A percentile compares a stretch with the other conserved stretches of the same genome.
Evolutionary conservation across 768 basidiomycete species (phyloP).

Genomic region (Piloderma croceum): DNA sequence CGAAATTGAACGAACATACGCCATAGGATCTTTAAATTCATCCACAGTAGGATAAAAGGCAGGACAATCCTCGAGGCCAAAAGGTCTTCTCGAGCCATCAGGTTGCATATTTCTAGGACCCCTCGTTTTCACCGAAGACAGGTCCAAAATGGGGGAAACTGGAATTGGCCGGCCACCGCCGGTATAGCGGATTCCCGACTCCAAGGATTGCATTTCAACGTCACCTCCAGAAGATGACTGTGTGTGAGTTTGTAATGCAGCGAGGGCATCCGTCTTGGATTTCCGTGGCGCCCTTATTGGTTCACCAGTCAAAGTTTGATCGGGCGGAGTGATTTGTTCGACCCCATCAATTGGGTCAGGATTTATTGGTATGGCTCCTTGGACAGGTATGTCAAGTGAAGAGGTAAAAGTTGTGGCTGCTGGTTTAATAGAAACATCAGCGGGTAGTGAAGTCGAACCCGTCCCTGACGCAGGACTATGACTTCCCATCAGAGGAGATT

Average conservation of each 20-base stretch:
- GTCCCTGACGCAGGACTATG: slow-evolving; percentile 42
- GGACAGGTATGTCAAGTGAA: slow-evolving; percentile 71
- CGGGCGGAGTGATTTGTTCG: slow-evolving; percentile 29
- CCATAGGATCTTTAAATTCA: slow-evolving; percentile 92
- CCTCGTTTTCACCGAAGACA: slow-evolving; percentile 65
- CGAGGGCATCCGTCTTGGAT: slow-evolving; percentile 85
- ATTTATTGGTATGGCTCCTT: slow-evolving; percentile 66
- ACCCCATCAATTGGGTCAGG: slow-evolving; percentile 36
- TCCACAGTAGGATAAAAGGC: slow-evolving; percentile 84
- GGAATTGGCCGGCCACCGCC: slow-evolving; percentile 53
- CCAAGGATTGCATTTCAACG: slow-evolving; percentile 46
- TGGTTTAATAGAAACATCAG: slow-evolving; percentile 46
- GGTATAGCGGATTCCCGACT: slow-evolving; percentile 45
- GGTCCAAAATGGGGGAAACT: slow-evolving; percentile 57
- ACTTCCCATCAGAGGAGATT: slow-evolving; percentile 51
- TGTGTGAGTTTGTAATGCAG: slow-evolving; percentile 66
- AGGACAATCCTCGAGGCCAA: slow-evolving; percentile 86
- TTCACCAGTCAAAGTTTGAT: slow-evolving; percentile 36
- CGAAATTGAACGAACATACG: slow-evolving; percentile 81
- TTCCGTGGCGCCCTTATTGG: slow-evolving; percentile 76
- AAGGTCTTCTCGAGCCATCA: slow-evolving; percentile 54
- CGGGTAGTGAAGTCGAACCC: slow-evolving; percentile 38
- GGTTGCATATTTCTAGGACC: slow-evolving; percentile 40
- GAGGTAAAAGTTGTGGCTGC: slow-evolving; percentile 51
- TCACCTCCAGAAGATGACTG: slow-evolving; percentile 49